Conservation (phyloP, 2,329 filamentous ascomycete genomes). For the Epichloe festucae region DNA sequence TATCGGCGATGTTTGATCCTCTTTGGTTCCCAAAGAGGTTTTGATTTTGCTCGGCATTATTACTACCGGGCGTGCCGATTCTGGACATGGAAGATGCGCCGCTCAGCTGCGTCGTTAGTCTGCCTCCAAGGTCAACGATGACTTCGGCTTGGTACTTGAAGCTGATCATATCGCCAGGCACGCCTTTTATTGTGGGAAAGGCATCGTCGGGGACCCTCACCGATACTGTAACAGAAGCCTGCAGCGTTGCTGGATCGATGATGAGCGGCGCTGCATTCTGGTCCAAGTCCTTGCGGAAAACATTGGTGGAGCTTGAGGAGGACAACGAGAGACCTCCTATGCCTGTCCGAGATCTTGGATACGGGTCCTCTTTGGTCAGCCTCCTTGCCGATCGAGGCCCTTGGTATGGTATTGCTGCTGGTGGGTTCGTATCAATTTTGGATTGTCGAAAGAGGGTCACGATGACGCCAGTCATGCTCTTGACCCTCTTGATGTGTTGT, state of each 20-base stretch:
- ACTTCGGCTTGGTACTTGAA: conserved; percentile 93
- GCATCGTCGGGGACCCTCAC: conserved; percentile 80
- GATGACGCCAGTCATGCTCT: conserved; percentile 85
- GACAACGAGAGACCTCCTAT: conserved; percentile 81
- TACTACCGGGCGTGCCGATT: conserved; percentile 21
- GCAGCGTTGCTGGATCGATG: conserved; percentile 67
- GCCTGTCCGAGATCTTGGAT: conserved; percentile 76
- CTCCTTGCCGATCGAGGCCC: conserved; percentile 50
- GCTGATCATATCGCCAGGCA: conserved; percentile 86
- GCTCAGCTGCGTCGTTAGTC: conserved; percentile 60
- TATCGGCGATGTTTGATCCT: conserved; percentile 65
- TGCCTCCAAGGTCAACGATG: conserved; percentile 82
- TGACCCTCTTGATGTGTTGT: conserved; percentile 77
- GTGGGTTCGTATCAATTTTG: conserved; percentile 66
- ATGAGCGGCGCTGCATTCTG: conserved; percentile 83
- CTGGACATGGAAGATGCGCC: conserved; percentile 41
- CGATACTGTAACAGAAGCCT: conserved; percentile 67
- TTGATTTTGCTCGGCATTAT: conserved; percentile 14
- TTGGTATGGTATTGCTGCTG: conserved; percentile 34
- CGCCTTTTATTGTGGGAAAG: conserved; percentile 81
- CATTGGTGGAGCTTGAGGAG: conserved; percentile 72
- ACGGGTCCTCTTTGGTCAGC: conserved; percentile 68
- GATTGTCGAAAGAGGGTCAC: conserved; percentile 86
- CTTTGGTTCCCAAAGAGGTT: conserved; percentile 19
- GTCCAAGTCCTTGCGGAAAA: conserved; percentile 90